Conservation (phyloP, 2,329 filamentous ascomycete species). For the Botrytis fabae region DNA sequence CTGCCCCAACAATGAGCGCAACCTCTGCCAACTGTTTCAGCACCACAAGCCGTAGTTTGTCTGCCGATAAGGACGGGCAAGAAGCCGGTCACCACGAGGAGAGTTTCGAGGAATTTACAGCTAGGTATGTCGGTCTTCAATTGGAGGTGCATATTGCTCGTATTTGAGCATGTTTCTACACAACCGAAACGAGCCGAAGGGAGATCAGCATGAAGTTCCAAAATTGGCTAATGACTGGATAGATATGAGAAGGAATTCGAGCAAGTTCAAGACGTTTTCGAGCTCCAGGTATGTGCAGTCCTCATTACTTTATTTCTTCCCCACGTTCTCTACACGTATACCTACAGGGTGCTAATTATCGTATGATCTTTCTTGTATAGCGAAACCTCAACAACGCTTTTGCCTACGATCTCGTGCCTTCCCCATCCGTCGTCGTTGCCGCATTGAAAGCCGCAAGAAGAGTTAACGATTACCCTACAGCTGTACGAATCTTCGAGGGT, state of each 20-base stretch:
- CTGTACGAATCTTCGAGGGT: conserved; percentile 99
- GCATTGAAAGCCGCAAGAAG: conserved; percentile 91
- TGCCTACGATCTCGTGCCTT: conserved; percentile 98
- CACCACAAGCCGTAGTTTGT: conserved; percentile 53
- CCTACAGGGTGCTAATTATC: conserved; percentile 34
- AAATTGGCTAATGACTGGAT: conserved; percentile 40
- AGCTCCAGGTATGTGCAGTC: conserved; percentile 79
- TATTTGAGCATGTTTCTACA: conserved; percentile 33
- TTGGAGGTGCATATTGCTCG: conserved; percentile 27
- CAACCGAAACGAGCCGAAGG: conserved; percentile 27
- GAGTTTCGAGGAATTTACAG: conserved; percentile 98
- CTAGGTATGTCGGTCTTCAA: conserved; percentile 65
- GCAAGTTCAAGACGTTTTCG: conserved; percentile 94
- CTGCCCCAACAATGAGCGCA: conserved; percentile 51
- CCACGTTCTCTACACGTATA: conserved; percentile 15
- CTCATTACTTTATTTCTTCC: not conserved
- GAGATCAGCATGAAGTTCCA: conserved; percentile 43
- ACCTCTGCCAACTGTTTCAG: conserved; percentile 58
- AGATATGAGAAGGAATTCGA: conserved; percentile 99
- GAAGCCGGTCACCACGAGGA: conserved; percentile 75
- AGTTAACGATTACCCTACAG: conserved; percentile 98
- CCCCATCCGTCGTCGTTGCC: conserved; percentile 83
- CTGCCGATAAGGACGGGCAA: conserved; percentile 53
- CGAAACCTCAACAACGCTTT: conserved; percentile 99
- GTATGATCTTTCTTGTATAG: conserved; percentile 45